Conservation (phyloP, 2,329 filamentous ascomycete species). For the Monosporascus sp. region DNA sequence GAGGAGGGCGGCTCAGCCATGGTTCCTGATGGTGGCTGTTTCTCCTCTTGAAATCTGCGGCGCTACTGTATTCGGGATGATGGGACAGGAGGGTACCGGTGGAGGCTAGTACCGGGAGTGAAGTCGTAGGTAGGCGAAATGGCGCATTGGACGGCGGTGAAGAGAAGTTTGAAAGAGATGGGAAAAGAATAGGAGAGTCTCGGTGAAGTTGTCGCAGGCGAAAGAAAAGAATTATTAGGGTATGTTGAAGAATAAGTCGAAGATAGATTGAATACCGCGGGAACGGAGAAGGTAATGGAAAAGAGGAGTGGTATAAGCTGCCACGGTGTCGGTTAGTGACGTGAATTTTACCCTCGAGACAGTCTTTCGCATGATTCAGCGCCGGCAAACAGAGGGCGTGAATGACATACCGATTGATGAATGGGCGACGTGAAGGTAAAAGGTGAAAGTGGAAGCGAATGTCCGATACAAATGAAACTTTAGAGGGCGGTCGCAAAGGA, state of each 20-base stretch:
- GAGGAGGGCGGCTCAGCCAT: slow-evolving; percentile 61
- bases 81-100: background rate
- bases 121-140: background rate
- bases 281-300: background rate
- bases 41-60: background rate
- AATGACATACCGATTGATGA: no score
- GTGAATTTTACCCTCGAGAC: background rate
- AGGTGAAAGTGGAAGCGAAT: background rate
- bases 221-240: no score
- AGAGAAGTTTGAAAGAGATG: background rate
- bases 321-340: background rate
- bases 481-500: background rate
- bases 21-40: slow-evolving; percentile 10
- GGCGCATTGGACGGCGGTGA: background rate
- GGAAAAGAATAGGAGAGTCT: background rate
- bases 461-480: background rate
- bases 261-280: no score
- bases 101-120: background rate
- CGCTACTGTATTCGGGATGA: background rate
- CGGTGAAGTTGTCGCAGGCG: no score
- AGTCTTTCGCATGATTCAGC: no score
- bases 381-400: no score
- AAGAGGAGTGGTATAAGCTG: background rate
- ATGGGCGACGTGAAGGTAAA: no score
- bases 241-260: no score